Base-by-base conservation (phyloP, 1,284 basidiomycete genomes). In the Rhodotorula sp. region DNA sequence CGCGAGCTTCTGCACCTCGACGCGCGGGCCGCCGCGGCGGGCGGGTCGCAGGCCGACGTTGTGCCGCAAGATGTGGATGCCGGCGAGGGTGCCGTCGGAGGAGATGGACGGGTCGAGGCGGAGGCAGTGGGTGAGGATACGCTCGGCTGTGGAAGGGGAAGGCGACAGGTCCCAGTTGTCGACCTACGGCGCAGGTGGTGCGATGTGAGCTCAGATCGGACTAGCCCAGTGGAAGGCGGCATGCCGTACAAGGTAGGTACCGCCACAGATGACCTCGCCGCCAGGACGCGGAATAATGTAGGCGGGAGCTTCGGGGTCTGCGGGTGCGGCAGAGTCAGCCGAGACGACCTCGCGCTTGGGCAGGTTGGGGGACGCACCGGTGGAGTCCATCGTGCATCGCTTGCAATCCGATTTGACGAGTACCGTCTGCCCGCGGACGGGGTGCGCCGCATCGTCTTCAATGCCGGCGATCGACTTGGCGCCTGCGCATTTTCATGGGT, bases 351-450 rank as follows among this genome's bases (percentile, higher is more conserved):
- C 36, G 12, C 22, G 56, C 25, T 41, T n/a, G 56, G 29, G 21
- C 13, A 50, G 22, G 27, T 10, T 22, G 21, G 54, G 46, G n/a
- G 3, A 36, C 65, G 17, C 37, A 59, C 66, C 60, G 5, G 60
- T 60, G 2, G 34, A 66, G 44, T 73, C 76, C 78, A 78, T 79
- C 5, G 74, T 76, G 66, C 78, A 80, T 6, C 54, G 59, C 48
- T 66, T 70, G 44, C 67, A 69, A 50, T 68, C 58, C 3, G 86
- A 83, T 48, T 82, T 82, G 67, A 86, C 84, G 37, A 92, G 82
- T 17, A 94, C 87, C 0, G 91, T 94, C 82, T 97, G 94, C 0
- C 94, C 94, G 55, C 92, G 86, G 64, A 94, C 87, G 0, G 94
- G 93, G 79, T 88, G 88, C 34, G 94, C 85, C 27, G 83, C 82